Evolutionary conservation across 768 basidiomycete genomes (phyloP).

Genomic region (Mycena galopus): DNA sequence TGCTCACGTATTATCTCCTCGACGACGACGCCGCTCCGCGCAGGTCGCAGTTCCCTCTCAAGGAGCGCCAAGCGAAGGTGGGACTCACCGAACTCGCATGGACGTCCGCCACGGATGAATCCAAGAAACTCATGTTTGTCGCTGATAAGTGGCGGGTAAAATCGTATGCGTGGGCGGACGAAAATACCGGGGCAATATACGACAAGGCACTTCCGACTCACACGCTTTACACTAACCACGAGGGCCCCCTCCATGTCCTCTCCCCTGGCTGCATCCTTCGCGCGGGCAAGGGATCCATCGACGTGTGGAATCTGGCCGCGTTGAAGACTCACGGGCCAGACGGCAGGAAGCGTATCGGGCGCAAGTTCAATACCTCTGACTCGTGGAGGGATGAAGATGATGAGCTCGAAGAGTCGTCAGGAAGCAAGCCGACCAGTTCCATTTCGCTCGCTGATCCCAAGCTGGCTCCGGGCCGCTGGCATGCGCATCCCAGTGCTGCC

Average conservation of each 20-base stretch:
- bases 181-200: neutral
- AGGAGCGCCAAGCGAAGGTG: constrained; percentile 2
- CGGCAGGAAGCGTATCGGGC: constrained; percentile 30
- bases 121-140: constrained; percentile 30
- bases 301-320: constrained; percentile 43
- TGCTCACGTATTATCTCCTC: constrained; percentile 24
- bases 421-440: constrained; percentile 30
- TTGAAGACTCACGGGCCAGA: constrained; percentile 37
- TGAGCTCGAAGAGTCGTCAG: constrained; percentile 41
- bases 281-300: constrained; percentile 41
- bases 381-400: constrained; percentile 33
- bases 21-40: neutral
- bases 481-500: neutral
- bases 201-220: constrained; percentile 34
- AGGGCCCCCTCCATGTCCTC: constrained; percentile 42
- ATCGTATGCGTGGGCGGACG: constrained; percentile 31
- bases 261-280: constrained; percentile 40
- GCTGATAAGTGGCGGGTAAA: constrained; percentile 29
- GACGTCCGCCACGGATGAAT: constrained; percentile 11
- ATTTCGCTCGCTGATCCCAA: constrained; percentile 3
- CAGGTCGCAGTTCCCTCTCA: neutral
- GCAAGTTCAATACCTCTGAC: constrained; percentile 21
- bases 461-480: constrained; percentile 1
- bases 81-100: constrained; percentile 24
- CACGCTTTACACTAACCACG: constrained; percentile 36